Conservation (phyloP, 306 rosid species). For the Inga oerstediana region DNA sequence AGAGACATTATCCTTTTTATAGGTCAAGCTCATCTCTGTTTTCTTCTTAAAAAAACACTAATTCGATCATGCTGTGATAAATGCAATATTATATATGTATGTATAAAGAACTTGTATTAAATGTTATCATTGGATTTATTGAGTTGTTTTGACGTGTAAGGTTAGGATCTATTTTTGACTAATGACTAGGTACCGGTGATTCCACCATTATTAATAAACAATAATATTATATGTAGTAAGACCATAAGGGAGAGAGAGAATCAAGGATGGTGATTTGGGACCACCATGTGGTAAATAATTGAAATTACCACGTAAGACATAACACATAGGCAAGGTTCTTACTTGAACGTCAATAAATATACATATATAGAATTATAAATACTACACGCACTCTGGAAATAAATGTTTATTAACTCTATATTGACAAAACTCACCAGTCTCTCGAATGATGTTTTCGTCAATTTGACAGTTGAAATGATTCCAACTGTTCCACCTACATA, state of each 20-base stretch:
- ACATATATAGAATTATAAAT: not conserved
- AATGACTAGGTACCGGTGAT: not conserved
- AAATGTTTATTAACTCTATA: not conserved
- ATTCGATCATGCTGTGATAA: not conserved
- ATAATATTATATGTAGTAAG: not conserved
- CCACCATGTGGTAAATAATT: not conserved
- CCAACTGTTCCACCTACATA: constrained; percentile 96
- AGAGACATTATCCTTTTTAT: not conserved
- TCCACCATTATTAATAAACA: not conserved
- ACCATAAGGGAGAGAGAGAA: not conserved
- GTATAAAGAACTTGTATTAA: not conserved
- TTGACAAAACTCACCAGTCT: constrained; percentile 60
- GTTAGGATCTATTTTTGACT: not conserved
- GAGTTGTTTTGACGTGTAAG: not conserved
- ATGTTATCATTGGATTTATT: not conserved
- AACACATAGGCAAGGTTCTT: not conserved
- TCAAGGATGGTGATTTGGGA: not conserved
- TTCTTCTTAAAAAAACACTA: not conserved
- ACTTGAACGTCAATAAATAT: not conserved
- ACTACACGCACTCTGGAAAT: not conserved
- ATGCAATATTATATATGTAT: not conserved
- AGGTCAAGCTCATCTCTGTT: not conserved
- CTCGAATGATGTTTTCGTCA: constrained; percentile 65
- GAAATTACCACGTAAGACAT: not conserved
- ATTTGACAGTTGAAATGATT: constrained; percentile 79